Evolutionary conservation across 148 eudicot species (phyloP), one percentile per base, ranked within the genome.

Genomic region (Cornus suecica): DNA sequence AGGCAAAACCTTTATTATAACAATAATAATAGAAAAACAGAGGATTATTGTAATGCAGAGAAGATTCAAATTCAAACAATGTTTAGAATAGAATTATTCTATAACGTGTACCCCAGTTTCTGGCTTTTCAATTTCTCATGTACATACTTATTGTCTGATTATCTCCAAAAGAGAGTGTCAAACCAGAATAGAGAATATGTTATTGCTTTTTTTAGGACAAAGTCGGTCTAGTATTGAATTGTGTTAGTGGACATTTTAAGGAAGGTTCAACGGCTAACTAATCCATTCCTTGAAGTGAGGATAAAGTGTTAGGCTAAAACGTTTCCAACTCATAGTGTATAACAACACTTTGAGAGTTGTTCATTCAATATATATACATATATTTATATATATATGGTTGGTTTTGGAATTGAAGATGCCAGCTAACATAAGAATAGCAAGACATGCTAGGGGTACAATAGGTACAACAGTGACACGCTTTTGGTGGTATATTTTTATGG

Each of bases 161-260:
- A 31, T 69, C 52, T 29, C 54, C 71, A 77, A 76, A 52, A 76
- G 73, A 65, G 79, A 72, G 80, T 75, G 84, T 63, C 76, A 71
- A 85, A 34, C 18, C 71, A 64, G 52, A 28, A 52, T 68, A 28
- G 69, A 41, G 69, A 45, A 60, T 15, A 66, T 23, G 25, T 3
- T 11, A 52, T 48, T 16, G 25, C 24, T 79, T 77, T 80, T 74
- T 32, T 68, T 45, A 69, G 74, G 15, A 26, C 51, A 66, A 70
- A 68, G 52, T 3, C 13, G 32, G 70, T 34, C 60, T 23, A 25
- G 25, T 37, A 37, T 37, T 37, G 69, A 70, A 26, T 64, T 8
- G 1, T 80, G 56, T 27, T 18, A 4, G 69, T 52, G 56, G 37
- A 31, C 28, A 30, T 37, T 67, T 37, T 52, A 56, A 73, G 72